Conservation (phyloP, 495 filamentous ascomycete genomes). For the Aspergillus coremiiformis region DNA sequence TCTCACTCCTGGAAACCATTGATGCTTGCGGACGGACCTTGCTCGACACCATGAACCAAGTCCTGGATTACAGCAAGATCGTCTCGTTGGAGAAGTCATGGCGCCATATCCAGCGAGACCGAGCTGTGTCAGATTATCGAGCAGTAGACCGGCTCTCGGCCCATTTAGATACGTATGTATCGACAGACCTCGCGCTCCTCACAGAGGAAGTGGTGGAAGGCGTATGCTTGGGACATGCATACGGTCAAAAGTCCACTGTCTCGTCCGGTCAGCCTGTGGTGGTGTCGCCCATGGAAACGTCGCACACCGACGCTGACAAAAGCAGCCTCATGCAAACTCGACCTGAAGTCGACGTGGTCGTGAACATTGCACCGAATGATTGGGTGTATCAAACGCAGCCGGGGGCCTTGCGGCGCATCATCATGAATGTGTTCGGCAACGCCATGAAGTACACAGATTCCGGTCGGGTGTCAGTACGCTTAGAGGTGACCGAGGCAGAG, state of each 20-base stretch:
- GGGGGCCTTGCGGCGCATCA: slow-evolving; percentile 62
- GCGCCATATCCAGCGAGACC: slow-evolving; percentile 32
- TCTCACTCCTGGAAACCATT: slow-evolving; percentile 63
- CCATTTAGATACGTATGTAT: slow-evolving; percentile 41
- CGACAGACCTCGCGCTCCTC: slow-evolving; percentile 35
- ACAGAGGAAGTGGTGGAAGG: slow-evolving; percentile 47
- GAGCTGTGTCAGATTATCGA: slow-evolving; percentile 25
- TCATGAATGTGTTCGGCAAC: slow-evolving; percentile 81
- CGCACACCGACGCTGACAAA: slow-evolving; percentile 1
- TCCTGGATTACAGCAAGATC: slow-evolving; percentile 66
- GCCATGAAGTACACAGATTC: slow-evolving; percentile 69
- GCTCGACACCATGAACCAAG: slow-evolving; percentile 73
- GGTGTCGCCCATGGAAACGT: slow-evolving; percentile 8
- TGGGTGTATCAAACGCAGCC: slow-evolving; percentile 63
- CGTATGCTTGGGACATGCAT: slow-evolving; percentile 45
- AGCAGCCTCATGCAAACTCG: slow-evolving; percentile 4
- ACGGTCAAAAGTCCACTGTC: slow-evolving; percentile 28
- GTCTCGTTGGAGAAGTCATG: slow-evolving; percentile 46
- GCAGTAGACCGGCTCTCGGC: slow-evolving; percentile 26
- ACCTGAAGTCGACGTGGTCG: slow-evolving; percentile 46
- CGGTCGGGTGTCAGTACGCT: slow-evolving; percentile 56
- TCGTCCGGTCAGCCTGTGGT: slow-evolving; percentile 22
- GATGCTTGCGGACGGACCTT: slow-evolving; percentile 68
- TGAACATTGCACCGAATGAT: slow-evolving; percentile 55
- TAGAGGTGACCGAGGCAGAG: slow-evolving; percentile 40